Evolutionary conservation across 345 rosid genomes (phyloP).

Genomic region (Lepidium africanum): DNA sequence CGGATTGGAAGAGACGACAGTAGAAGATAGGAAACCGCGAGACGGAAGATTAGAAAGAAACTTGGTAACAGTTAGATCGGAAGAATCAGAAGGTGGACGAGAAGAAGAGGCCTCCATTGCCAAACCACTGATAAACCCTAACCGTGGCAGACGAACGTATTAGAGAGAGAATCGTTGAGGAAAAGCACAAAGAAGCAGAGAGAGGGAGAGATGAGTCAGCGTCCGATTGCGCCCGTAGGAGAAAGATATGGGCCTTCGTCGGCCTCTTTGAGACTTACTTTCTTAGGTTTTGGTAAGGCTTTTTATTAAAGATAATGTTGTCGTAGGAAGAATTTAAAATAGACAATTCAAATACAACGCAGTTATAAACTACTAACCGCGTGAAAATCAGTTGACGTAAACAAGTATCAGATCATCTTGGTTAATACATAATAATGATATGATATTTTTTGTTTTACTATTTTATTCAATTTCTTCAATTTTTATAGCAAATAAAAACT

Average conservation of each 20-base stretch:
- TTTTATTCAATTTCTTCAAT: too few relatives aligned
- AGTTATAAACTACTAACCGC: too few relatives aligned
- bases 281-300: too few relatives aligned
- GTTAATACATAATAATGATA: too few relatives aligned
- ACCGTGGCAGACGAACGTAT: neutral
- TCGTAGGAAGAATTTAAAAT: too few relatives aligned
- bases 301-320: too few relatives aligned
- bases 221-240: neutral
- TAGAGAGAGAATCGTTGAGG: neutral
- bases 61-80: constrained; percentile 34
- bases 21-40: constrained; percentile 72
- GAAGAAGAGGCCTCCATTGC: constrained; percentile 60
- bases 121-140: constrained; percentile 35
- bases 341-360: too few relatives aligned
- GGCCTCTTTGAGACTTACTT: neutral
- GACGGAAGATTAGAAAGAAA: constrained; percentile 78
- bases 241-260: neutral
- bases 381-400: too few relatives aligned
- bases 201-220: neutral
- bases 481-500: too few relatives aligned
- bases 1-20: constrained; percentile 62
- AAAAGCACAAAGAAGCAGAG: neutral
- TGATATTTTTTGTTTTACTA: too few relatives aligned
- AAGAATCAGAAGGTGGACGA: constrained; percentile 33
- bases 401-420: too few relatives aligned